These are phyloP conservation scores for Aureobasidium subglaciale DNA, from an alignment of 2,329 filamentous ascomycete species.

Conservation along the genomic window DNA sequence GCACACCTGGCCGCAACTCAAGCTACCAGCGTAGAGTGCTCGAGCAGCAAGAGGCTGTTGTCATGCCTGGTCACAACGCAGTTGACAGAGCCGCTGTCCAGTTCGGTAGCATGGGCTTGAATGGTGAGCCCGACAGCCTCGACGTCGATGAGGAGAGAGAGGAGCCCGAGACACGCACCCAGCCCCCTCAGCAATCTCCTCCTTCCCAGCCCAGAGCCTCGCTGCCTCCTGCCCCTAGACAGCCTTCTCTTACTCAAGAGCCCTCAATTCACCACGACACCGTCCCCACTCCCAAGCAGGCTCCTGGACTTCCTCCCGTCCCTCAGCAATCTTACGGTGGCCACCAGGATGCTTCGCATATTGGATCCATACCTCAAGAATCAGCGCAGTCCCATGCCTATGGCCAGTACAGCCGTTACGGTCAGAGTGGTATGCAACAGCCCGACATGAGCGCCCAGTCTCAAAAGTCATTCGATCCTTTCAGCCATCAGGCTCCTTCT, in stretches of 20 bases:
- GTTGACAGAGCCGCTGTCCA: constrained; percentile 90
- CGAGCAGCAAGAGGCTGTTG: constrained; percentile 94
- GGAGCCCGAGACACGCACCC: constrained; percentile 87
- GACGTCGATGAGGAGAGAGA: constrained; percentile 93
- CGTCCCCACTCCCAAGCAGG: constrained; percentile 49
- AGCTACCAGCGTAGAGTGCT: constrained; percentile 80
- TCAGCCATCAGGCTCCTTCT: constrained; percentile 63
- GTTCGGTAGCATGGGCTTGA: constrained; percentile 91
- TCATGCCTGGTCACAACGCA: constrained; percentile 95
- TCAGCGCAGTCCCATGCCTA: constrained; percentile 40
- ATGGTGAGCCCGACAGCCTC: constrained; percentile 58
- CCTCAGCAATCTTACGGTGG: constrained; percentile 40
- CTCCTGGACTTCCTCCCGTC: constrained; percentile 55
- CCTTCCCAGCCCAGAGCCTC: constrained; percentile 78
- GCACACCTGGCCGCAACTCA: constrained; percentile 56
- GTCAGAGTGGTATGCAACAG: constrained; percentile 49
- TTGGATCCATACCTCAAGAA: constrained; percentile 44
- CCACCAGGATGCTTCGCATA: constrained; percentile 38
- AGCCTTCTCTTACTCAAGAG: constrained; percentile 35
- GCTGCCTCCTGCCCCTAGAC: constrained; percentile 63
- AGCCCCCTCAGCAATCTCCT: constrained; percentile 89
- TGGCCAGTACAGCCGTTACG: constrained; percentile 65
- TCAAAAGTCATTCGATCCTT: constrained; percentile 83
- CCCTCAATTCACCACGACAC: constrained; percentile 32
- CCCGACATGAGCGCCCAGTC: constrained; percentile 49